Base-by-base conservation (phyloP, 345 rosid species). In the Fremontodendron californicum region DNA sequence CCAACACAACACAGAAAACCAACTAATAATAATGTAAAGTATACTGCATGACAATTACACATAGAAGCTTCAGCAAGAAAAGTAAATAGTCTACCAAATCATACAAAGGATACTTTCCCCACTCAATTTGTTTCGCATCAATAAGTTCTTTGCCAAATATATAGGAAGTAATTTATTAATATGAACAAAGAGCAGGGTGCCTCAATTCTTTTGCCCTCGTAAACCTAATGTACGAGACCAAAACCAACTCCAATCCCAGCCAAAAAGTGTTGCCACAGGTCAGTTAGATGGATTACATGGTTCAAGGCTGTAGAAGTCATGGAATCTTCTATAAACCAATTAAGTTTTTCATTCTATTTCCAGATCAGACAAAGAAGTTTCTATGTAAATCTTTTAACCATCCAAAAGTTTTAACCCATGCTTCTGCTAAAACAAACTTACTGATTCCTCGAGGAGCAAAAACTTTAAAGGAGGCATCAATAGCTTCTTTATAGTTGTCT, bases 401-500 rank as follows among this genome's bases (percentile, higher is more conserved):
- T 51, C 61, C 43, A 40, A 74, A 62, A 78, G 27, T 37, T 29
- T 54, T 76, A 76, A 71, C 21, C 48, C 29, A 52, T 18, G 54
- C 55, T 65, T 79, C 73, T 62, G 55, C 74, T 42, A 51, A 78
- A 66, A 75, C 46, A 75, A 72, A 89, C 96, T 93, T 86, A 96
- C 99, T 89, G 62, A 93, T 91, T 88, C 97, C 99, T 80, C 76
- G 89, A 82, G 96, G 88, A 78, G 94, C 89, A 86, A 90, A 96
- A 68, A 96, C 94, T 85, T 96, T 93, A 77, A 93, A 92, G 81
- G 98, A 87, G 65, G 98, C 91, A 71, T 93, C 97, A 7, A 86
- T 82, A 75, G 98, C 98, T 92, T 96, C 99, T 86, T 82, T 89
- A 85, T 92, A 93, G 86, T 96, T 96, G 79, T 96, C 99, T 79